A percentile compares a stretch with the other conserved stretches of the same genome.
Evolutionary conservation across 306 rosid genomes (phyloP).

Genomic region (Vigna reflexopilosa): DNA sequence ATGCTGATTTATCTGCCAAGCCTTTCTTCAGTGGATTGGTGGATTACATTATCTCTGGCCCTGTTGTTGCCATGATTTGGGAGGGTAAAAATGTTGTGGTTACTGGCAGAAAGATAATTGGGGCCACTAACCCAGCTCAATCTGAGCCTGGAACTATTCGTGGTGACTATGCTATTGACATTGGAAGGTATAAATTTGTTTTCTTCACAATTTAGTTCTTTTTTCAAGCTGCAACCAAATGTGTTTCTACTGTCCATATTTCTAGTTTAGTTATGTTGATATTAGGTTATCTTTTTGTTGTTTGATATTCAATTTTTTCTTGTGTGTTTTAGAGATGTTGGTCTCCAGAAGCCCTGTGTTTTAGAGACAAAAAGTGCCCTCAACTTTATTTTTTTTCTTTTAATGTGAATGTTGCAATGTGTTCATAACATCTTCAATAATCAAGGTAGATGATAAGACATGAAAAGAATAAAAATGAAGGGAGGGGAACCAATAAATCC

Average conservation of each 20-base stretch:
- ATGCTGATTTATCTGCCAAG: slow-evolving; percentile 86
- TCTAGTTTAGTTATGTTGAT: not conserved
- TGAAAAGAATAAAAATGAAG: too few species aligned
- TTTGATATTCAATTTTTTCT: not conserved
- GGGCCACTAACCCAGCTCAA: slow-evolving; percentile 92
- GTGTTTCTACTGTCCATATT: not conserved
- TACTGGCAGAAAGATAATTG: slow-evolving; percentile 87
- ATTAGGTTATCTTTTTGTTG: not conserved
- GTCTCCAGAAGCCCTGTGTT: too few species aligned
- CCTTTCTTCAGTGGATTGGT: slow-evolving; percentile 90
- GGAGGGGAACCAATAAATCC: too few species aligned
- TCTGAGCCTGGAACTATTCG: slow-evolving; percentile 93
- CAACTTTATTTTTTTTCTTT: too few species aligned
- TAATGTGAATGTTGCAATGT: too few species aligned
- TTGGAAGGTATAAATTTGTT: slow-evolving; percentile 69
- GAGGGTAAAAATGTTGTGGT: slow-evolving; percentile 87
- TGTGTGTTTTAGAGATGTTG: too few species aligned
- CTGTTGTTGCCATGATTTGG: slow-evolving; percentile 98
- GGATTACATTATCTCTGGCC: slow-evolving; percentile 87
- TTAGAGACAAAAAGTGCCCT: too few species aligned
- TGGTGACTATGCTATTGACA: slow-evolving; percentile 89
- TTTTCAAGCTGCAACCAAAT: not conserved
- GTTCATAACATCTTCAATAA: too few species aligned
- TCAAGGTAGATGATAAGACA: too few species aligned
- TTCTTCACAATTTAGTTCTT: not conserved